A percentile compares a stretch with the other conserved stretches of the same genome.
These are phyloP conservation scores for Solanum bukasovii DNA, from an alignment of 257 asterid species.

Conservation along the genomic window DNA sequence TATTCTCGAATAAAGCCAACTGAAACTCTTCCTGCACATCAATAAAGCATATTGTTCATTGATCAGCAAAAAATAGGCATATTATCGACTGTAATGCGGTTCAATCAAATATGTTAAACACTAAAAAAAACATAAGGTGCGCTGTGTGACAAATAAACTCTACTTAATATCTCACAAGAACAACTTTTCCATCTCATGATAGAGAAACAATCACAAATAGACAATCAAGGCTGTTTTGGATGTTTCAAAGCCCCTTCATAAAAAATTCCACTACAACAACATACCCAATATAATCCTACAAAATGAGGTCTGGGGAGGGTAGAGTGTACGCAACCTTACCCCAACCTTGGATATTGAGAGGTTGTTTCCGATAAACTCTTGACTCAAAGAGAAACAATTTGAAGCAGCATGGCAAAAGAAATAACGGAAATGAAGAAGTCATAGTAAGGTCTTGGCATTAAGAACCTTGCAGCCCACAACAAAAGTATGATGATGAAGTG, in stretches of 20 bases:
- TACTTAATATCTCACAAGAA: not conserved
- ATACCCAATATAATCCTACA: not conserved
- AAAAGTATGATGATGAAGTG: too few species aligned
- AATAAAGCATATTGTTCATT: conserved; percentile 1
- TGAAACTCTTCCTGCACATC: conserved; percentile 90
- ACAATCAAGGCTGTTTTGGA: not conserved
- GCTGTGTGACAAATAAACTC: not conserved
- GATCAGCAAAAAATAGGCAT: not conserved
- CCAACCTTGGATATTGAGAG: not conserved
- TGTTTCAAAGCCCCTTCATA: not conserved
- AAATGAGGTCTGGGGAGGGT: not conserved
- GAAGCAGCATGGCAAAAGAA: not conserved
- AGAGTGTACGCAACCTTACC: not conserved
- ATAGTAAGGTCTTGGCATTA: too few species aligned
- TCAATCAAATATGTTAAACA: not conserved
- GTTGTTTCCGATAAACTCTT: not conserved
- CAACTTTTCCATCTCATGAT: not conserved
- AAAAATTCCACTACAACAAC: not conserved
- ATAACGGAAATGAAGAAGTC: not conserved
- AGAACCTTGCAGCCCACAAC: too few species aligned
- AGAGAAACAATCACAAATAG: not conserved
- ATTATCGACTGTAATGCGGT: not conserved
- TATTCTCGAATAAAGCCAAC: conserved; percentile 89
- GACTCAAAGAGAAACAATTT: not conserved
- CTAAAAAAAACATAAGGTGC: not conserved